Percentiles rank a stretch among this genome's conserved stretches.
These are phyloP conservation scores for Alternaria gaisen DNA, from an alignment of 2,329 filamentous ascomycete species.

Conservation along the genomic window DNA sequence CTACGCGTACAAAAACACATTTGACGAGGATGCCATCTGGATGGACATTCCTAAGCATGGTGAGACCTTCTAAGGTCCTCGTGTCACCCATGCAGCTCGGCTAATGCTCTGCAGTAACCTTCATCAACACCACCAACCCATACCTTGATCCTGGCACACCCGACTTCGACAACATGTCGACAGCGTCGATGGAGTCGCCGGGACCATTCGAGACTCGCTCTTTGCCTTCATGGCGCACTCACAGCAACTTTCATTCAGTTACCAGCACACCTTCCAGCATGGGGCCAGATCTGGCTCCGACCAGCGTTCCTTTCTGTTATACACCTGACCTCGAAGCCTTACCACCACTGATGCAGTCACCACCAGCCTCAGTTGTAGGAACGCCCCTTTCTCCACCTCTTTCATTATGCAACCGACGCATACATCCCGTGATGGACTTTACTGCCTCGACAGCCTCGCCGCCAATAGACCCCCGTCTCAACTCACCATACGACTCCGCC, in stretches of 20 bases:
- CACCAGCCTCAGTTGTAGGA: slow-evolving; percentile 39
- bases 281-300: slow-evolving; percentile 64
- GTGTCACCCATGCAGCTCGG: slow-evolving; percentile 1
- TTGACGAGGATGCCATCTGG: slow-evolving; percentile 68
- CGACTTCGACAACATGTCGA: slow-evolving; percentile 45
- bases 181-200: slow-evolving; percentile 45
- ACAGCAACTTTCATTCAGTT: slow-evolving; percentile 35
- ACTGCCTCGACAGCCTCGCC: slow-evolving; percentile 41
- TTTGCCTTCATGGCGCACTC: slow-evolving; percentile 38
- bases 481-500: slow-evolving; percentile 40
- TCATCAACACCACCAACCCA: slow-evolving; percentile 69
- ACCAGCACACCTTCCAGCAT: slow-evolving; percentile 53
- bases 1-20: slow-evolving; percentile 73
- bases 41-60: slow-evolving; percentile 68
- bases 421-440: slow-evolving; percentile 63
- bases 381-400: slow-evolving; percentile 54
- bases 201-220: slow-evolving; percentile 40
- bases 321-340: slow-evolving; percentile 42
- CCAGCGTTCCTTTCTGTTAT: slow-evolving; percentile 43
- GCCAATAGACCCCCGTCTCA: slow-evolving; percentile 48
- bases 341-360: slow-evolving; percentile 42
- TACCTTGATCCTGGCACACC: slow-evolving; percentile 61
- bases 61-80: slow-evolving; percentile 39
- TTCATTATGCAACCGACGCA: slow-evolving; percentile 58
- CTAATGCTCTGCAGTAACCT: slow-evolving; percentile 60